These are phyloP conservation scores for Lasiodiplodia sp. DNA, from an alignment of 2,329 filamentous ascomycete genomes.

Conservation along the genomic window DNA sequence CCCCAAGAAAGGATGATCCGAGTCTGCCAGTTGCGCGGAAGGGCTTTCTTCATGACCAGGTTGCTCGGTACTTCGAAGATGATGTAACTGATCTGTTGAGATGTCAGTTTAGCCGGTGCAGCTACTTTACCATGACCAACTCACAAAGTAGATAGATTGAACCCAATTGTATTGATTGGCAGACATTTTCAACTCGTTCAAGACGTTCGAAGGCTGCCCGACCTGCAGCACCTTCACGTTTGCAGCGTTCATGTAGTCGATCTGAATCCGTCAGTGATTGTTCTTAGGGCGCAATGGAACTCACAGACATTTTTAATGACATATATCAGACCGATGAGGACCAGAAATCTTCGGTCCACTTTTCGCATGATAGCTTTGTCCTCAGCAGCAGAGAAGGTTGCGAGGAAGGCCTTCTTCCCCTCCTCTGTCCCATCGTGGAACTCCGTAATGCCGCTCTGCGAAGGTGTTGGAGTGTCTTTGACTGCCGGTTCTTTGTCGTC, in stretches of 20 bases:
- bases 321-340: constrained; percentile 38
- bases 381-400: constrained; percentile 36
- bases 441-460: not conserved
- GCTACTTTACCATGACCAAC: not conserved
- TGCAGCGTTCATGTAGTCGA: constrained; percentile 38
- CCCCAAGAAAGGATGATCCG: constrained; percentile 40
- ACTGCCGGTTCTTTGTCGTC: constrained; percentile 1
- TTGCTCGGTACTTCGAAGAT: constrained; percentile 43
- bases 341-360: constrained; percentile 36
- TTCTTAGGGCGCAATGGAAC: not conserved
- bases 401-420: constrained; percentile 35
- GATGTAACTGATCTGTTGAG: constrained; percentile 36
- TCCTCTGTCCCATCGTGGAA: constrained; percentile 30
- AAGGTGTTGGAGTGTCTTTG: not conserved
- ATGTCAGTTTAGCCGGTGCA: not conserved
- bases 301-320: constrained; percentile 37
- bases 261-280: constrained; percentile 30
- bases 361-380: constrained; percentile 39
- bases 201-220: constrained; percentile 33
- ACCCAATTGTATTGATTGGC: constrained; percentile 38
- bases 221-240: constrained; percentile 37
- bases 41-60: constrained; percentile 46
- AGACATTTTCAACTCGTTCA: constrained; percentile 36
- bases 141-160: constrained; percentile 36
- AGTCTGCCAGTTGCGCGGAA: constrained; percentile 47